Base-by-base conservation (phyloP, 2,329 filamentous ascomycete genomes). In the Diaporthe sp. region DNA sequence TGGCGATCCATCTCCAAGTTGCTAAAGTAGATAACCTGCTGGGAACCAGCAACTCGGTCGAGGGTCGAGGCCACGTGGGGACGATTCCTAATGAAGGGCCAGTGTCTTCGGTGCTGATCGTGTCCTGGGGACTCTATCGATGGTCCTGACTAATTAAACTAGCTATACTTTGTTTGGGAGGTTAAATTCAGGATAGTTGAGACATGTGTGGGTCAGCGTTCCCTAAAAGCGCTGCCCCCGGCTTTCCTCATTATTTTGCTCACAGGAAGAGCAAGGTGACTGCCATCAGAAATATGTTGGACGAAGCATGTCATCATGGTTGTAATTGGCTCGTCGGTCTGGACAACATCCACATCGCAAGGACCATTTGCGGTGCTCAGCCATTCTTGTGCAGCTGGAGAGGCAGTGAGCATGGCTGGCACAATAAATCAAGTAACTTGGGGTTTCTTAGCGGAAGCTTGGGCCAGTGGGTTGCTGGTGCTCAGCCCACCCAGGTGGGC, bases 401-500 rank as follows among this genome's bases (percentile, higher is more conserved):
- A 7, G 61, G 61, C 62, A 51, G 44, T 67, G 44, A 51, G 2
- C 9, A 19, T 67, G 62, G 25, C 19, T 51, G 42, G 15, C 10
- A 19, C 1, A 13, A 49, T 15, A 39, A 22, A 12, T 39, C 22
- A 34, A 68, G 49, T 55, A 25, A 25, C 22, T 17, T 69, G 22
- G 65, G 46, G 46, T 15, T 55, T 55, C 12, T 55, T 42, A 55
- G 65, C 46, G 34, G 46, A 51, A 55, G 65, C 62, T 53, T 39
- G 62, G 46, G 39, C 49, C 31, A 22, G 34, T 53, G n/a, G 25
- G 65, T 17, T 42, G 49, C 31, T 42, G 65, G 28, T 6, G 62
- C 62, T 68, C 31, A 68, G 46, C 46, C 46, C n/a, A 25, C 22
- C 37, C 37, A 55, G n/a, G 65, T 69, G 62, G 65, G 46, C 31